Percentiles rank a stretch among this genome's conserved stretches.
These are phyloP conservation scores for Suillus variegatus DNA, from an alignment of 768 basidiomycete genomes.

Conservation along the genomic window DNA sequence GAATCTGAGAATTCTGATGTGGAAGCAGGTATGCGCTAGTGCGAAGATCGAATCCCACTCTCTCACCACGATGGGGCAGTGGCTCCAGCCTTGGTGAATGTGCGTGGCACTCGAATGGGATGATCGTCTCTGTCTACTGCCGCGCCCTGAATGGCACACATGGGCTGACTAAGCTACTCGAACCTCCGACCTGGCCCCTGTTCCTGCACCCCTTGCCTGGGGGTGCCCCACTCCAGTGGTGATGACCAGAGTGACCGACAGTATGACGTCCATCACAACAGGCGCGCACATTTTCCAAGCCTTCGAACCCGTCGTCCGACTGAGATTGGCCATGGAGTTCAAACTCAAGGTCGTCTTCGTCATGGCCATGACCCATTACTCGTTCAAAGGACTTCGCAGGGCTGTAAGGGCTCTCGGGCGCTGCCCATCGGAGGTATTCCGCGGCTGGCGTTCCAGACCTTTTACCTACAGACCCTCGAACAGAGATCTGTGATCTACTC, in stretches of 20 bases:
- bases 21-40: background rate
- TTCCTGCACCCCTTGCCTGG: too few relatives aligned
- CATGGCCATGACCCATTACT: constrained; percentile 38
- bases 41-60: background rate
- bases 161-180: background rate
- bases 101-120: background rate
- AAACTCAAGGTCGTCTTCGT: constrained; percentile 75
- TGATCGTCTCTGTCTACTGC: background rate
- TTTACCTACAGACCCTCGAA: constrained; percentile 74
- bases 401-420: constrained; percentile 75
- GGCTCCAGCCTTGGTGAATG: background rate
- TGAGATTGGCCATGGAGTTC: constrained; percentile 76
- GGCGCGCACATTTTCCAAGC: constrained; percentile 92
- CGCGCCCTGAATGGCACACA: background rate
- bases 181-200: background rate
- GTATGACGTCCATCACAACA: constrained; percentile 90
- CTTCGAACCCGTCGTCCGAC: constrained; percentile 85
- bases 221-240: constrained; percentile 33
- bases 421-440: constrained; percentile 84
- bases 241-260: constrained; percentile 64
- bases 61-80: background rate
- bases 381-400: constrained; percentile 71
- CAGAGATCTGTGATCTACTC: constrained; percentile 77
- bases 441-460: constrained; percentile 89
- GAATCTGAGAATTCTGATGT: background rate